Evolutionary conservation across 2,329 filamentous ascomycete species (phyloP).

Genomic region (Hyphodiscus sp.): DNA sequence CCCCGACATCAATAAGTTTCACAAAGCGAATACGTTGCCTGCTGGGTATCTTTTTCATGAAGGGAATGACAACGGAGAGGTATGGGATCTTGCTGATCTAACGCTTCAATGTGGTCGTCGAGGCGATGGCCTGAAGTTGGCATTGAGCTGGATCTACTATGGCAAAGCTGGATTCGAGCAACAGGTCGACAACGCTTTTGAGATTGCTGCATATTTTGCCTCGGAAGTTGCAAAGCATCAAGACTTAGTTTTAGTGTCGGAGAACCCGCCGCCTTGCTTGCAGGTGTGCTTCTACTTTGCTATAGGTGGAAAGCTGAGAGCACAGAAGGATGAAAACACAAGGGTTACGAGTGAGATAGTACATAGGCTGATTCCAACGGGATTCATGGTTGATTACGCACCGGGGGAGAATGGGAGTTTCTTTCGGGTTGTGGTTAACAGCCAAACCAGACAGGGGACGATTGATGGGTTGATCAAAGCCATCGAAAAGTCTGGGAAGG

Average conservation of each 20-base stretch:
- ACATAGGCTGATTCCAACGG: conserved; percentile 45
- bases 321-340: conserved; percentile 41
- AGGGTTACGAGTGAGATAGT: conserved; percentile 49
- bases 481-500: conserved; percentile 37
- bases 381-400: conserved; percentile 59
- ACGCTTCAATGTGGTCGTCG: conserved; percentile 89
- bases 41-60: conserved; percentile 81
- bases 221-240: conserved; percentile 44
- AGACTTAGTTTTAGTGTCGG: conserved; percentile 66
- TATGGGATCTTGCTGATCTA: conserved; percentile 87
- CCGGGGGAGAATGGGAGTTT: conserved; percentile 54
- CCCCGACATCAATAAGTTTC: conserved; percentile 69
- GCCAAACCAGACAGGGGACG: conserved; percentile 51
- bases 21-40: conserved; percentile 75
- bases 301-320: conserved; percentile 44
- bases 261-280: conserved; percentile 75
- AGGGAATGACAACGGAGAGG: conserved; percentile 46
- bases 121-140: conserved; percentile 81
- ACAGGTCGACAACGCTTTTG: conserved; percentile 68
- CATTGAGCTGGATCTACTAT: conserved; percentile 85
- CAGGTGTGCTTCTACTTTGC: conserved; percentile 94
- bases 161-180: conserved; percentile 65
- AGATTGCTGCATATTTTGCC: conserved; percentile 63
- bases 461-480: conserved; percentile 56
- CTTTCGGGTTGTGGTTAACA: conserved; percentile 64